A percentile compares a stretch with the other conserved stretches of the same genome.
These are phyloP conservation scores for Eremothecium cymbalariae DNA, from an alignment of 1,139 yeast genomes.

Conservation along the genomic window DNA sequence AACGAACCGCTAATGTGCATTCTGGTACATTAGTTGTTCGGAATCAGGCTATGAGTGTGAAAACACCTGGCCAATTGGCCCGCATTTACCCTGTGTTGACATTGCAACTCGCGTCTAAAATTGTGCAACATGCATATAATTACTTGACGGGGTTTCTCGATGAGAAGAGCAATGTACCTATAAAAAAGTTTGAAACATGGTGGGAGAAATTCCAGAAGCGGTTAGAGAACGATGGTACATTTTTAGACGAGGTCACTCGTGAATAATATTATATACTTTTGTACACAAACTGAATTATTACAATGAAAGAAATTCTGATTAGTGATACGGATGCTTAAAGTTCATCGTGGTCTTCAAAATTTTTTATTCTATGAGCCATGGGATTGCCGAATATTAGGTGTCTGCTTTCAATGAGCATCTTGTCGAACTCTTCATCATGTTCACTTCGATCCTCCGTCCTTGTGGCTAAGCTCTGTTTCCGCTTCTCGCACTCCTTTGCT, in stretches of 20 bases:
- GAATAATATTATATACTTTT: conserved; percentile 10
- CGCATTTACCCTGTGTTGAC: conserved; percentile 33
- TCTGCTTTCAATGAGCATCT: conserved; percentile 48
- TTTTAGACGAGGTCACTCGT: conserved; percentile 45
- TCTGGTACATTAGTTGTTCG: conserved; percentile 29
- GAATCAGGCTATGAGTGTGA: conserved; percentile 22
- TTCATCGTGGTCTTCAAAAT: conserved; percentile 7
- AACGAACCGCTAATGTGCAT: conserved; percentile 17
- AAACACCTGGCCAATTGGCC: conserved; percentile 33
- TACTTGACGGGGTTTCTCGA: conserved; percentile 81
- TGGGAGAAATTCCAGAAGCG: conserved; percentile 83
- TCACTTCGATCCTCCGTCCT: conserved; percentile 23
- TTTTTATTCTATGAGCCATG: conserved; percentile 40
- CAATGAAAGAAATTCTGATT: background rate
- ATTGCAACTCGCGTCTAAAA: conserved; percentile 64
- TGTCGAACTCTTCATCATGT: conserved; percentile 36
- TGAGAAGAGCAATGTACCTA: conserved; percentile 68
- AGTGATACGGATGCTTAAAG: background rate
- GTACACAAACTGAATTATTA: background rate
- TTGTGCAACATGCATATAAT: conserved; percentile 87
- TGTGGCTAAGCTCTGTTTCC: conserved; percentile 30
- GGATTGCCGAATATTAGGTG: conserved; percentile 77
- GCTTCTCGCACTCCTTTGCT: conserved; percentile 40
- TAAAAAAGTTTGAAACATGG: conserved; percentile 89
- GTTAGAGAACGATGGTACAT: conserved; percentile 71